Base-by-base conservation (phyloP, 306 rosid species). In the Hippophae gyantsensis region DNA sequence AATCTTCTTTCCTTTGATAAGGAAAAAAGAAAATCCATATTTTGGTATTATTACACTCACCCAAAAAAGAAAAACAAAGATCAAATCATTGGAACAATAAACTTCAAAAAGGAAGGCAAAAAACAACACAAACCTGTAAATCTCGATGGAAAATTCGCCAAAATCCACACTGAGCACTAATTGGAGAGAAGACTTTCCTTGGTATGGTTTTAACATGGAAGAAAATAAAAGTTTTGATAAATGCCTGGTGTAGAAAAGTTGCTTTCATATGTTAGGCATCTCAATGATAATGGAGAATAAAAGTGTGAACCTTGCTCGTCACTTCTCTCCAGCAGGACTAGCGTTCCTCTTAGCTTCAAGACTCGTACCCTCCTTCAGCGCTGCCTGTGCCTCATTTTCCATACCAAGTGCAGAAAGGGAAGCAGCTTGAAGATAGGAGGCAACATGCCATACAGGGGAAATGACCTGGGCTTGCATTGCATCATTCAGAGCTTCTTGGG, bases 341-440 rank as follows among this genome's bases (percentile, higher is more conserved):
- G 67, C 27, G 14, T 60, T 86, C 27, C 85, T 41, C 81, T 79
- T 84, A n/a, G 89, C 70, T 72, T 87, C 95, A 52, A 75, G 82
- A 56, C 70, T 41, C 54, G 85, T 42, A 48, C 86, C 92, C 7
- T 87, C 95, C 72, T 82, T 84, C 25, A 84, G 81, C 9, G 95
- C 89, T 63, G 63, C 76, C 64, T 75, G 85, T 0, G 93, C 80
- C 73, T 84, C 85, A 41, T 50, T 84, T 68, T 80, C 89, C 95
- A 74, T 79, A 26, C 85, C 89, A 46, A 76, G 75, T 46, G 72
- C 64, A 25, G 79, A 56, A 42, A 87, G 85, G 44, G 86, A 74
- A 49, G 74, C 92, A 47, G 86, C 79, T 72, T 87, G 92, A 58
- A 87, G 92, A 80, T 84, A 84, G n/a, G 83, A 84, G 64, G 95